Evolutionary conservation across 345 rosid genomes (phyloP), one percentile per base, ranked within the genome.

Genomic region (Microcos paniculata): DNA sequence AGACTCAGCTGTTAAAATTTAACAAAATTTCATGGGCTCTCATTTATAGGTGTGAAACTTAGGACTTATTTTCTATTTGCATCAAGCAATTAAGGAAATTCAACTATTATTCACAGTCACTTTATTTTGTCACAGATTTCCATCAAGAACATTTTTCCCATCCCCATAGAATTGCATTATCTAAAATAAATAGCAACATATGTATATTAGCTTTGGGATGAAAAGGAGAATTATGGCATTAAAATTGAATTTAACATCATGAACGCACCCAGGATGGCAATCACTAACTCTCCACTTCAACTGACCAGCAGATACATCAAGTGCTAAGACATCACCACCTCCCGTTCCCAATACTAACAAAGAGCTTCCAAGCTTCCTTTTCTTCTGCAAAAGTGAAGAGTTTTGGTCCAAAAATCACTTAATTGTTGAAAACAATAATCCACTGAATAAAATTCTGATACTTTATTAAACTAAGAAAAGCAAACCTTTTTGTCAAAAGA

Each of bases 251-350:
- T 33, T 35, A 14, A 1, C 40, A 55, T 21, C 52, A 48, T n/a
- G 58, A 70, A 62, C 92, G 70, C 71, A 96, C 99, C 99, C 98
- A 11, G 99, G 95, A 87, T 96, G 97, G 80, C 97, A 96, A 76
- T 96, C 99, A 73, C 80, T 84, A 28, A 91, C 77, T 65, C 85
- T 90, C 98, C 99, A 96, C 81, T 88, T 92, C 64, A 92, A 82
- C 79, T 88, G 96, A 84, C 99, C 98, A 80, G 95, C 87, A 79
- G 97, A 80, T 10, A 96, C 94, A 82, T 93, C 98, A 49, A 96
- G 89, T n/a, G 98, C 98, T 77, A 93, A 82, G 62, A 96, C 89
- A 82, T 93, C 98, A 56, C 95, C 98, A 68, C 98, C 88, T 75
- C 97, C 97, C 0, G 97, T 93, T 76, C 99, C 99, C 65, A 90